A percentile compares a stretch with the other conserved stretches of the same genome.
Evolutionary conservation across 2,329 filamentous ascomycete species (phyloP).

Genomic region (Fusarium incarnatum): DNA sequence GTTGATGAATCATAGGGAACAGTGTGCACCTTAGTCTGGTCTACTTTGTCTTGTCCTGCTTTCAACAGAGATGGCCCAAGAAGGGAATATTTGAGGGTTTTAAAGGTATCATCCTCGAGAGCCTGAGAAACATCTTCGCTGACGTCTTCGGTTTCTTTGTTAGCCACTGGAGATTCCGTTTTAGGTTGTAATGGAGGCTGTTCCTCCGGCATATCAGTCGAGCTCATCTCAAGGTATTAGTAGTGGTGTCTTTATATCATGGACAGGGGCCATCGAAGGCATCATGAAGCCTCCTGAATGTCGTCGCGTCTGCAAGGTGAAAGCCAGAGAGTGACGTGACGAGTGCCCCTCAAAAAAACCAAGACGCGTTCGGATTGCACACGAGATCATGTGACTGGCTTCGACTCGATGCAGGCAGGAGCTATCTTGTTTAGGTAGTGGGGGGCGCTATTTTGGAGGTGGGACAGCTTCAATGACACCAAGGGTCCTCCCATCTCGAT

Average conservation of each 20-base stretch:
- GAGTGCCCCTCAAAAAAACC: slow-evolving; percentile 11
- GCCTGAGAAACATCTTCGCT: slow-evolving; percentile 16
- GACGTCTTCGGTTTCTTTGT: slow-evolving; percentile 9
- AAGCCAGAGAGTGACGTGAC: slow-evolving; percentile 37
- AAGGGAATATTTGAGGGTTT: slow-evolving; percentile 86
- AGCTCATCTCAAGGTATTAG: slow-evolving; percentile 37
- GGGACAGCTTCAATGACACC: slow-evolving; percentile 43
- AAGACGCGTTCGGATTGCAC: slow-evolving; percentile 35
- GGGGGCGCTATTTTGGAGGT: slow-evolving; percentile 42
- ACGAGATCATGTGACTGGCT: slow-evolving; percentile 43
- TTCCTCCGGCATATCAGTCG: slow-evolving; percentile 26
- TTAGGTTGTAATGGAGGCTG: slow-evolving; percentile 23
- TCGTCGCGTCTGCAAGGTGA: slow-evolving; percentile 37
- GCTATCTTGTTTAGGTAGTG: slow-evolving; percentile 27
- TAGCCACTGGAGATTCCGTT: slow-evolving; percentile 1
- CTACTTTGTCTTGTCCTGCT: slow-evolving; percentile 91
- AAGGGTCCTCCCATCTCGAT: slow-evolving; percentile 41
- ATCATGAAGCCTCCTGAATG: slow-evolving; percentile 33
- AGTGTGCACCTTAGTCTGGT: slow-evolving; percentile 78
- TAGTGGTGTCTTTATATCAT: slow-evolving; percentile 1
- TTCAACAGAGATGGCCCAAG: slow-evolving; percentile 93
- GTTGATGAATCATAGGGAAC: neutral
- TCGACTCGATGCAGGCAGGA: neutral
- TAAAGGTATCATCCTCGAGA: slow-evolving; percentile 30
- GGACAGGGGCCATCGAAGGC: slow-evolving; percentile 18